Conservation (phyloP, 148 eudicot genomes). For the Rhododendron henanense region DNA sequence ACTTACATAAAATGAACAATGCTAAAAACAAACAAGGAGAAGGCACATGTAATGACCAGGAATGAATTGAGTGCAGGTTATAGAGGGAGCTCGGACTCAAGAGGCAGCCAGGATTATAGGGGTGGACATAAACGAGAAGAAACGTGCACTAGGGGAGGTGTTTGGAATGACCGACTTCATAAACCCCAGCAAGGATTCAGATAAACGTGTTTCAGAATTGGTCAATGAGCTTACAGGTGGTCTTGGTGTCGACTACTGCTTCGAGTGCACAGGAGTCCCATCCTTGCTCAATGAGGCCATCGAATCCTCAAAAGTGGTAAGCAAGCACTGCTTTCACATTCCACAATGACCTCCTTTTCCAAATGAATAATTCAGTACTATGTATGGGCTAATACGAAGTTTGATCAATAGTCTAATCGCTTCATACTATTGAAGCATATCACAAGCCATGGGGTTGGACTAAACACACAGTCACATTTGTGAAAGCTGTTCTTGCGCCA, state of each 20-base stretch:
- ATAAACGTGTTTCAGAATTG: constrained; percentile 29
- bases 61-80: constrained; percentile 23
- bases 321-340: neutral
- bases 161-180: constrained; percentile 60
- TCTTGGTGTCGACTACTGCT: constrained; percentile 2
- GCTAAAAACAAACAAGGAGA: neutral
- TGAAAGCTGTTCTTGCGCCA: neutral
- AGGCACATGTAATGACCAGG: neutral
- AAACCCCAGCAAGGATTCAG: constrained; percentile 22
- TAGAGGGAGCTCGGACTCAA: constrained; percentile 44
- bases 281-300: constrained; percentile 38
- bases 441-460: neutral
- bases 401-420: neutral
- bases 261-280: constrained; percentile 42
- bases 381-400: neutral
- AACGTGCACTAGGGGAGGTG: constrained; percentile 23
- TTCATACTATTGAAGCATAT: neutral
- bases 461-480: neutral
- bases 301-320: constrained; percentile 46
- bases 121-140: constrained; percentile 34
- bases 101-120: constrained; percentile 53
- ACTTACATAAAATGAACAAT: neutral
- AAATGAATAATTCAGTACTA: neutral
- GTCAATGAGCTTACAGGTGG: constrained; percentile 46
- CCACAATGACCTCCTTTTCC: neutral